Evolutionary conservation across 768 basidiomycete species (phyloP).

Genomic region (Kwoniella sp.): DNA sequence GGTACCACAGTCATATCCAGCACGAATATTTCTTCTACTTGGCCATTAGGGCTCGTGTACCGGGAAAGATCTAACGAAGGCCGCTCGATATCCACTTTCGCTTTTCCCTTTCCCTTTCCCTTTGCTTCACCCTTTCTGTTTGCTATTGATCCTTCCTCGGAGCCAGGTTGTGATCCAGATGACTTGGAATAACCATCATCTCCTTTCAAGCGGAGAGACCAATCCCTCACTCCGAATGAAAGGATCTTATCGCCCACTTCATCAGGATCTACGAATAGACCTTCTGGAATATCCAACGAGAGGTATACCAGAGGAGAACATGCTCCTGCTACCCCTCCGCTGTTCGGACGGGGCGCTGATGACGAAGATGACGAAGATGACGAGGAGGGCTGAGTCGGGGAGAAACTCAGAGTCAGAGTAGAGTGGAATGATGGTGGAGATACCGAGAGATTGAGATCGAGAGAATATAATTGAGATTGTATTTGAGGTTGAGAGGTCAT

Average conservation of each 20-base stretch:
- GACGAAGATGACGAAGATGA: background rate
- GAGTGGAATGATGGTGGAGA: conserved; percentile 20
- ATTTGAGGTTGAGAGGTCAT: too few relatives aligned
- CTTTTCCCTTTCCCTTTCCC: conserved; percentile 8
- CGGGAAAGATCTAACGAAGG: background rate
- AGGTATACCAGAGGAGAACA: background rate
- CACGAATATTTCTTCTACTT: too few relatives aligned
- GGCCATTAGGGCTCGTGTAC: too few relatives aligned
- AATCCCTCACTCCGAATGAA: background rate
- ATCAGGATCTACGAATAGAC: conserved; percentile 36
- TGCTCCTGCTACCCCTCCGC: background rate
- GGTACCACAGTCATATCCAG: background rate
- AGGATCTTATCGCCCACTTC: conserved; percentile 23
- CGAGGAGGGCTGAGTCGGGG: conserved; percentile 13
- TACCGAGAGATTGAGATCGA: background rate
- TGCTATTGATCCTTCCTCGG: background rate
- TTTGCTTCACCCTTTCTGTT: background rate
- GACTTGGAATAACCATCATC: background rate
- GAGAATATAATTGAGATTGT: background rate
- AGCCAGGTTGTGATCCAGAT: background rate
- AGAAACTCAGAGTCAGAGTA: conserved; percentile 3
- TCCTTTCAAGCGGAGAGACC: background rate
- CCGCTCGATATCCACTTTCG: conserved; percentile 18
- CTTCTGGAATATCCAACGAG: conserved; percentile 27
- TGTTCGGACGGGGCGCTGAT: too few relatives aligned